Evolutionary conservation across 2,329 filamentous ascomycete genomes (phyloP), one percentile per base, ranked within the genome.

Genomic region (Escovopsis sp.): DNA sequence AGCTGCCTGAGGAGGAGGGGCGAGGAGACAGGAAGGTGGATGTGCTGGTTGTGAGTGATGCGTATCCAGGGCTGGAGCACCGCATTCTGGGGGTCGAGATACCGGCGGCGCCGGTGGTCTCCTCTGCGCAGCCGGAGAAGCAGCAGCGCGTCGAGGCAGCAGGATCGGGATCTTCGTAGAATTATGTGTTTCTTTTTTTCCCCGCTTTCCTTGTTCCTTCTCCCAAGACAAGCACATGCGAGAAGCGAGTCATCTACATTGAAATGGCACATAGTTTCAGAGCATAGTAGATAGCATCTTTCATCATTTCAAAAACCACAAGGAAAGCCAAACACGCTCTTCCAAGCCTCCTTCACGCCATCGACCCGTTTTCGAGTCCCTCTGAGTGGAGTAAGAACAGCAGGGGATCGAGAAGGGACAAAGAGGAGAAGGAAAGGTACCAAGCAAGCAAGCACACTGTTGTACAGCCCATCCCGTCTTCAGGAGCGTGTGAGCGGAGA

Each of bases 31-130:
- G 75, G 47, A 79, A 69, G 52, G 56, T 93, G 9, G 79, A 85
- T 50, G 69, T 94, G 3, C 53, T 70, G 41, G 75, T 94, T 3
- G 63, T 90, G 14, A 96, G 88, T 56, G 90, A 96, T 64, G 76
- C 76, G 13, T 96, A 96, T 57, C 63, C 85, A 25, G 84, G 81
- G 0, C 73, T 96, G 66, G 63, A 70, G 51, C 63, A 72, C 41
- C 53, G 55, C 17, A 40, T 68, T 1, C 39, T 58, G 27, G 65
- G 62, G 2, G 60, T 74, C 0, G 62, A 69, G 16, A 56, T 75
- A n/a, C 70, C 70, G 14, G 58, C 55, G 21, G 48, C 57, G 35
- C 68, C 69, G 3, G 53, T 45, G 15, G 66, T 70, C 26, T 63
- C 65, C 35, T n/a, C n/a, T n/a, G 61, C 66, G 39, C 65, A 63